Evolutionary conservation across 768 basidiomycete species (phyloP), one percentile per base, ranked within the genome.

Genomic region (Dictyophora rubrovolvata): DNA sequence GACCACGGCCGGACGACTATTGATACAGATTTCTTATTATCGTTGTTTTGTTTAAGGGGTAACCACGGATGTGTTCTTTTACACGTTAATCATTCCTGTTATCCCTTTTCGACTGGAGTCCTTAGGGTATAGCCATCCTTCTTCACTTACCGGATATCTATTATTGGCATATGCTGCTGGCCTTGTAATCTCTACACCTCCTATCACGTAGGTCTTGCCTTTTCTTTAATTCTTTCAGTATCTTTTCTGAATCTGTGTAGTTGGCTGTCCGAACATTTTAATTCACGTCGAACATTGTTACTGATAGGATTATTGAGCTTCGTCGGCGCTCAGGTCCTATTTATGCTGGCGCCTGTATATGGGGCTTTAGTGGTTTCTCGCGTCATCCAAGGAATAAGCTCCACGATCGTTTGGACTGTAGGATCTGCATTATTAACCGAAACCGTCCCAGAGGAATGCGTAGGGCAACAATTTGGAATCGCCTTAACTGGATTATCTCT

Each of bases 101-200:
- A 74, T 84, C 59, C 83, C 84, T 1, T 85, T 84, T 64, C 82
- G 81, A 35, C 75, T 85, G 21, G 76, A 83, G 63, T 66, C 59
- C 5, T 72, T 84, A 51, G 68, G 73, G 0, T 79, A 79, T 59
- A 64, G 66, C 8, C 56, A 69, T 11, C 75, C 82, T 21, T 83
- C 82, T 35, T 71, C 74, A 1, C 73, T 76, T 33, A 74, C 79
- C 0, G 83, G 83, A 33, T 86, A 83, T 83, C 70, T 85, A 2
- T 70, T 85, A 16, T 82, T 79, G 63, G 76, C 80, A 60, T 84
- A 84, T 82, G 83, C 83, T 6, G 71, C 68, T n/a, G 82, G 84
- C 21, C 69, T 84, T 42, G 76, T 80, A 18, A 22, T 79, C 14
- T 79, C 78, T 17, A 84, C 84, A 4, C 73, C 84, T 23, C 81